Percentiles rank a stretch among this genome's conserved stretches.
These are phyloP conservation scores for Apiospora arundinis DNA, from an alignment of 2,329 filamentous ascomycete species.

Conservation along the genomic window DNA sequence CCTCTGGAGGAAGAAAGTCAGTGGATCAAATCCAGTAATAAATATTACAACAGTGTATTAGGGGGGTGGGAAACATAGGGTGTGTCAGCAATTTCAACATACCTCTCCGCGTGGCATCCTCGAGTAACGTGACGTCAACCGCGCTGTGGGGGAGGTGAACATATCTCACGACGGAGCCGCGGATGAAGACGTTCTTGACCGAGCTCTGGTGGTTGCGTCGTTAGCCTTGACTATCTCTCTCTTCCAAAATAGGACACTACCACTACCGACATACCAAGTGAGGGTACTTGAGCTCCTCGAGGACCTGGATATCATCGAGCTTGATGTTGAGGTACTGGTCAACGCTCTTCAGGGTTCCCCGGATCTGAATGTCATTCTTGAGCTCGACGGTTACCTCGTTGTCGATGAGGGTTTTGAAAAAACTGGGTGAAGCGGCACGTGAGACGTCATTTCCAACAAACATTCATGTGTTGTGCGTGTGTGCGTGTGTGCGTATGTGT, in stretches of 20 bases:
- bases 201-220: slow-evolving; percentile 56
- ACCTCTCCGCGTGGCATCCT: slow-evolving; percentile 92
- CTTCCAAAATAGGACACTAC: neutral
- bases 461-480: neutral
- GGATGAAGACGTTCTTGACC: slow-evolving; percentile 95
- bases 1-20: slow-evolving; percentile 49
- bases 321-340: slow-evolving; percentile 99
- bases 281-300: slow-evolving; percentile 93
- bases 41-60: neutral
- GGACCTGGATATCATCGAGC: slow-evolving; percentile 90
- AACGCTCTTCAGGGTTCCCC: slow-evolving; percentile 93
- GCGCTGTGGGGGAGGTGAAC: slow-evolving; percentile 84
- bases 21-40: neutral
- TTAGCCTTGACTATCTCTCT: neutral
- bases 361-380: slow-evolving; percentile 98
- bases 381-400: slow-evolving; percentile 97
- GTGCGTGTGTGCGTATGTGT: no score
- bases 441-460: neutral
- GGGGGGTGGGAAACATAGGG: no score
- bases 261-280: slow-evolving; percentile 69
- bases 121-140: slow-evolving; percentile 84
- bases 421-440: slow-evolving; percentile 59
- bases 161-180: slow-evolving; percentile 90
- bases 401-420: slow-evolving; percentile 99
- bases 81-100: slow-evolving; percentile 34